These are phyloP conservation scores for Penicillium samsonianum DNA, from an alignment of 495 filamentous ascomycete genomes.

Conservation along the genomic window DNA sequence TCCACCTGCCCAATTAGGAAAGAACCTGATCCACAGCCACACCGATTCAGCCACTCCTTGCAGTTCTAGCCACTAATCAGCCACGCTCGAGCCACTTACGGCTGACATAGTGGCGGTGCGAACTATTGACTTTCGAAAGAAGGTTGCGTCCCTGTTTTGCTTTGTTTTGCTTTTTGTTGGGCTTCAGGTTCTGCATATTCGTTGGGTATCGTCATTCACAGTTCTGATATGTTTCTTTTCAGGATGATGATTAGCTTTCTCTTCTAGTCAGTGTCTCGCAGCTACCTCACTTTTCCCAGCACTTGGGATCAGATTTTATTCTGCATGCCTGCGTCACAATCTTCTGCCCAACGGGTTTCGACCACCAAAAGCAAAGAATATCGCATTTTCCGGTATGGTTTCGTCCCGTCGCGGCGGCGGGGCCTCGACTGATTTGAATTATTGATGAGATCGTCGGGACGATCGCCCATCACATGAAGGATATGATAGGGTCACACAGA, in stretches of 20 bases:
- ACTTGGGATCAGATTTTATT: background rate
- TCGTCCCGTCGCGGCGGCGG: background rate
- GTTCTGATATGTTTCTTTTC: background rate
- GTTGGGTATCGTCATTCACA: background rate
- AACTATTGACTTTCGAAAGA: slow-evolving; percentile 18
- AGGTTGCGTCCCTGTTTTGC: slow-evolving; percentile 1
- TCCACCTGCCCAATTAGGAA: slow-evolving; percentile 20
- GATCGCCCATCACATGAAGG: slow-evolving; percentile 17
- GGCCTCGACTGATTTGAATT: slow-evolving; percentile 12
- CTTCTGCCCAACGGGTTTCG: background rate
- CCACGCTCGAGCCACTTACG: slow-evolving; percentile 20
- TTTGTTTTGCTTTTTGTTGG: slow-evolving; percentile 26
- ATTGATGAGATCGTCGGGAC: slow-evolving; percentile 24
- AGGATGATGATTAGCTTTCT: background rate
- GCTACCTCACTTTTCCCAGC: background rate
- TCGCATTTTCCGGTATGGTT: background rate
- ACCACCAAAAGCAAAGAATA: background rate
- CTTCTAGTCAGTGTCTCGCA: background rate
- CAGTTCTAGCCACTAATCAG: slow-evolving; percentile 20
- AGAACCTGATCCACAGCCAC: slow-evolving; percentile 24
- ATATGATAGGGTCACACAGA: slow-evolving; percentile 11
- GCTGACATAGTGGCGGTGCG: slow-evolving; percentile 27
- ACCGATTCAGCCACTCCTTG: slow-evolving; percentile 31
- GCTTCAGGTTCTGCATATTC: background rate
- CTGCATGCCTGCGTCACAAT: slow-evolving; percentile 4